Conservation (phyloP, 2,329 filamentous ascomycete genomes). For the Colletotrichum brevisporum region DNA sequence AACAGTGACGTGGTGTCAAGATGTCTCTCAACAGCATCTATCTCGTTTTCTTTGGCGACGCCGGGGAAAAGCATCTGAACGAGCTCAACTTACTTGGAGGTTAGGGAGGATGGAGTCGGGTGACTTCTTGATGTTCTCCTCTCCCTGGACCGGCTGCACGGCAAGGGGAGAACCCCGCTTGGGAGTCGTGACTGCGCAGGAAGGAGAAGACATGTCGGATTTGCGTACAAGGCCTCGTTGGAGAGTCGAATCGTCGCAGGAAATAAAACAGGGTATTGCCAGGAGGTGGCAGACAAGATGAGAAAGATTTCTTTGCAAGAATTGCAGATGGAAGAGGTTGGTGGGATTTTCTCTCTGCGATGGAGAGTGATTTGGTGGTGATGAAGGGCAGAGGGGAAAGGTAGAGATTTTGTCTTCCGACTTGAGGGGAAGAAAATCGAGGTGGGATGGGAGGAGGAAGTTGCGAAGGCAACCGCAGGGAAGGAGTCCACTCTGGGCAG, state of each 20-base stretch:
- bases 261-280: slow-evolving; percentile 34
- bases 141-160: slow-evolving; percentile 40
- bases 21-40: too few species aligned
- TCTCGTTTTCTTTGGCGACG: too few species aligned
- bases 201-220: slow-evolving; percentile 36
- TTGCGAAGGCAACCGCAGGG: slow-evolving; percentile 18
- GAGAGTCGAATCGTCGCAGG: slow-evolving; percentile 31
- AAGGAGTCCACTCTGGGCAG: slow-evolving; percentile 24
- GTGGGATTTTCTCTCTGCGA: slow-evolving; percentile 19
- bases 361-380: slow-evolving; percentile 20
- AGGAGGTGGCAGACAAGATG: slow-evolving; percentile 37
- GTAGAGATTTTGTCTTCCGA: slow-evolving; percentile 13
- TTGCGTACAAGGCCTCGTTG: slow-evolving; percentile 11
- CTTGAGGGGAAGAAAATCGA: neutral
- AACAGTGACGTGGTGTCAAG: neutral
- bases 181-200: slow-evolving; percentile 24
- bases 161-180: slow-evolving; percentile 36
- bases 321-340: slow-evolving; percentile 13
- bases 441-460: slow-evolving; percentile 12
- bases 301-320: slow-evolving; percentile 34
- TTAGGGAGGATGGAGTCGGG: slow-evolving; percentile 9
- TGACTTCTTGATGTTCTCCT: slow-evolving; percentile 41
- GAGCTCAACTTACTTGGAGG: slow-evolving; percentile 17
- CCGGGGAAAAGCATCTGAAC: neutral
- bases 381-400: slow-evolving; percentile 12